Evolutionary conservation across 78 protist genomes (phyloP), one percentile per base, ranked within the genome.

Genomic region (Dictyostelium firmibasis): DNA sequence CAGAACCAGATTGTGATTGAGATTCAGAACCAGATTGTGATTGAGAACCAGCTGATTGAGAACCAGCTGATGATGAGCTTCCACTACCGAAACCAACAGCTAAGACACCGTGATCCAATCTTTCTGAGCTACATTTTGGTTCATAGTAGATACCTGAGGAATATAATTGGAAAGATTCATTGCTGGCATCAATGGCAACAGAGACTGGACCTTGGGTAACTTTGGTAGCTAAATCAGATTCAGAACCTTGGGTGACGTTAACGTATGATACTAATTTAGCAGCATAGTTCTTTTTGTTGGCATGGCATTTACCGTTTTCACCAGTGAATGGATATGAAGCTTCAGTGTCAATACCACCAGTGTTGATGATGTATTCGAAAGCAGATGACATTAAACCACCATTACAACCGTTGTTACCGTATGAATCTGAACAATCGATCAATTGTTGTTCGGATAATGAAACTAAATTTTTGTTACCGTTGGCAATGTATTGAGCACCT

Each of bases 51-150:
- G 53, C 50, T 11, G 29, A 20, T 31, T 81, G 27, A 4, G 33
- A 25, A 5, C 38, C 16, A 36, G 87, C n/a, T 13, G 91, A 25
- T 16, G 43, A 23, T 23, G 87, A n/a, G 3, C 25, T 6, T n/a
- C 79, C 62, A 1, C 92, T 35, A 29, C 85, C 96, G 72, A 60
- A 92, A 79, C 99, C 99, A 47, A 97, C 98, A 11, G 94, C 96
- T 50, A 96, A 81, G 16, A 98, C 99, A n/a, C 97, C 98, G 82
- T 97, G 98, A 81, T 95, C 97, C 25, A 97, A 84, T 47, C n/a
- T n/a, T n/a, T n/a, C n/a, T 36, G 74, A 72, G 95, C 75, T 79
- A 83, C 97, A 95, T 0, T 3, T 23, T 60, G 94, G 94, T 27
- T 81, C 97, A 74, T 79, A 27, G 96, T 95, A 97, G 87, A 97